Evolutionary conservation across 768 basidiomycete genomes (phyloP).

Genomic region (Kwoniella botswanensis): DNA sequence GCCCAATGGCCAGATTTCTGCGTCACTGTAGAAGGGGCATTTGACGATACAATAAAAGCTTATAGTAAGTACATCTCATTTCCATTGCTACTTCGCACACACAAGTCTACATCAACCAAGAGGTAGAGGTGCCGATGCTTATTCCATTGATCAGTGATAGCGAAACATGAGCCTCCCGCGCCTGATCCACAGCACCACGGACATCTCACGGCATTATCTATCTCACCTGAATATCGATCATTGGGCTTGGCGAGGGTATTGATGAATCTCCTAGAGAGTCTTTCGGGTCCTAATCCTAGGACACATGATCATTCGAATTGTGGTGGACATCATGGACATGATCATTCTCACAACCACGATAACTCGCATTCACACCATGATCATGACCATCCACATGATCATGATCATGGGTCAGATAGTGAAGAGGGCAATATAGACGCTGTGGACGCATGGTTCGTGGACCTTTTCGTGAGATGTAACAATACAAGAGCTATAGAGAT

Average conservation of each 20-base stretch:
- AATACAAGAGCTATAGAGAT: conserved; percentile 82
- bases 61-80: conserved; percentile 69
- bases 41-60: conserved; percentile 79
- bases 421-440: conserved; percentile 24
- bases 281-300: conserved; percentile 49
- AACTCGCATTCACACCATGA: background rate
- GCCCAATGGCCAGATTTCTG: conserved; percentile 47
- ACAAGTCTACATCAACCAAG: background rate
- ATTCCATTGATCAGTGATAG: conserved; percentile 69
- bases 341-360: background rate
- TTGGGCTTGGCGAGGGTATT: conserved; percentile 83
- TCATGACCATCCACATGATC: background rate
- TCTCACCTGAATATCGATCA: conserved; percentile 90
- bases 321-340: conserved; percentile 11
- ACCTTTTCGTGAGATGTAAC: conserved; percentile 90
- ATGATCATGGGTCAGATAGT: background rate
- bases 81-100: background rate
- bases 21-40: conserved; percentile 74
- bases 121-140: background rate
- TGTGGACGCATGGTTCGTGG: conserved; percentile 78
- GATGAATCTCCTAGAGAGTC: conserved; percentile 82
- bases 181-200: conserved; percentile 62
- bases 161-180: conserved; percentile 69
- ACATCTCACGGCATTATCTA: conserved; percentile 92
- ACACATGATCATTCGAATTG: conserved; percentile 11